Evolutionary conservation across 2,329 filamentous ascomycete species (phyloP).

Genomic region (Ascocoryne sarcoides): DNA sequence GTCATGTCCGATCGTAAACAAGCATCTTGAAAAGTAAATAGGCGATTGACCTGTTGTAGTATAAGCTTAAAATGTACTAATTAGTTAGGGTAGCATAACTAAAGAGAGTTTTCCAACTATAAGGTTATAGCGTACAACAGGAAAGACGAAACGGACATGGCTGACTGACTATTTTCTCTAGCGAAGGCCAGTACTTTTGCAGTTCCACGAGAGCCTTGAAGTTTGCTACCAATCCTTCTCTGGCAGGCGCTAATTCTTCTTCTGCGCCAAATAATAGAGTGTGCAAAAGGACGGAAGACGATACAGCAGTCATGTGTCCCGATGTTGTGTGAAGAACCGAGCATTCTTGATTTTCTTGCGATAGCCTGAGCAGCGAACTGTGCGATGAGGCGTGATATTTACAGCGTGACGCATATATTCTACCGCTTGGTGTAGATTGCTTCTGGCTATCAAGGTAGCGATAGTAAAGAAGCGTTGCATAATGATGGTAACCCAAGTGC

Average conservation of each 20-base stretch:
- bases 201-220: slow-evolving; percentile 28
- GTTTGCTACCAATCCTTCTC: slow-evolving; percentile 24
- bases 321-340: slow-evolving; percentile 29
- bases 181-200: slow-evolving; percentile 29
- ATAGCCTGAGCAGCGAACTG: slow-evolving; percentile 23
- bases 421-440: background rate
- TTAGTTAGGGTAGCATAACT: too few relatives aligned
- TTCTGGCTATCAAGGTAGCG: slow-evolving; percentile 31
- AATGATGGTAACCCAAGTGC: slow-evolving; percentile 38
- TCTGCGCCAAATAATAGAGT: slow-evolving; percentile 28
- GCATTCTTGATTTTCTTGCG: slow-evolving; percentile 21
- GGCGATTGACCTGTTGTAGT: too few relatives aligned
- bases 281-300: slow-evolving; percentile 28
- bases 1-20: background rate
- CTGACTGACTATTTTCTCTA: too few relatives aligned
- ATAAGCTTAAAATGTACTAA: too few relatives aligned
- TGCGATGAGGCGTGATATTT: slow-evolving; percentile 30
- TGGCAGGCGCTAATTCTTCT: slow-evolving; percentile 14
- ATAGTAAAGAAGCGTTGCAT: slow-evolving; percentile 37
- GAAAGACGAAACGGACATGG: too few relatives aligned
- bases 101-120: too few relatives aligned
- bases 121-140: too few relatives aligned
- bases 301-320: slow-evolving; percentile 29
- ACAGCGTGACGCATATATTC: slow-evolving; percentile 18
- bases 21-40: background rate